Conservation (phyloP, 495 filamentous ascomycete genomes). For the Lasiosphaeria hispida region DNA sequence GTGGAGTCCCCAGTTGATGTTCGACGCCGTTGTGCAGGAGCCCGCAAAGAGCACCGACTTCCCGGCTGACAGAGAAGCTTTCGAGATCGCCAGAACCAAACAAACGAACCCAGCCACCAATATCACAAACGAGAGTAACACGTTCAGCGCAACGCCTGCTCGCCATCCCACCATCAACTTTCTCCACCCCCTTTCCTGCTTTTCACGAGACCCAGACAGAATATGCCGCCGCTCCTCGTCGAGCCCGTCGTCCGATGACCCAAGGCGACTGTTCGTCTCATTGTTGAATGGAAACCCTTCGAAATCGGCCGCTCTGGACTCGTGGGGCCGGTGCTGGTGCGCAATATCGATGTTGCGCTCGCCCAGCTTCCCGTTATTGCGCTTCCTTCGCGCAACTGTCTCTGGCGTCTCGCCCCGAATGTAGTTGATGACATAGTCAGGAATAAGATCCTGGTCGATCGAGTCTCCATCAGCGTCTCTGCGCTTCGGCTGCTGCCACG, state of each 20-base stretch:
- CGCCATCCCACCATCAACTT: constrained; percentile 36
- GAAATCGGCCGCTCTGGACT: constrained; percentile 38
- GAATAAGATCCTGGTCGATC: constrained; percentile 39
- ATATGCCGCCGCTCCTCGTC: constrained; percentile 15
- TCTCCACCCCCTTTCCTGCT: constrained; percentile 7
- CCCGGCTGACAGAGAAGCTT: constrained; percentile 27
- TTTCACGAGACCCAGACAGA: constrained; percentile 3
- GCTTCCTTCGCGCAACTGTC: constrained; percentile 39
- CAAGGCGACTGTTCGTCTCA: neutral
- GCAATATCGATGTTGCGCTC: constrained; percentile 32
- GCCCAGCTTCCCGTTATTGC: constrained; percentile 33
- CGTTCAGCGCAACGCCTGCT: constrained; percentile 39
- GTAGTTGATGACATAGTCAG: constrained; percentile 48
- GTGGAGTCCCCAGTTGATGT: constrained; percentile 37
- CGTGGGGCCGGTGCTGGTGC: constrained; percentile 21
- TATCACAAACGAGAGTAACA: constrained; percentile 35
- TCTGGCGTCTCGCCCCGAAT: constrained; percentile 44
- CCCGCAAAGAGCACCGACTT: constrained; percentile 36
- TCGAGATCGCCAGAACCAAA: constrained; percentile 37
- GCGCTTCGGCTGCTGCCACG: constrained; percentile 26
- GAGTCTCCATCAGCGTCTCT: constrained; percentile 19
- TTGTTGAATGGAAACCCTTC: constrained; percentile 23
- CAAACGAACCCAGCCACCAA: constrained; percentile 39
- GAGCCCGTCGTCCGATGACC: neutral
- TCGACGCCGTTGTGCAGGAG: constrained; percentile 30